phyloP scores from a whole-genome alignment of 768 basidiomycete genomes.

The Serendipita sp. region DNA sequence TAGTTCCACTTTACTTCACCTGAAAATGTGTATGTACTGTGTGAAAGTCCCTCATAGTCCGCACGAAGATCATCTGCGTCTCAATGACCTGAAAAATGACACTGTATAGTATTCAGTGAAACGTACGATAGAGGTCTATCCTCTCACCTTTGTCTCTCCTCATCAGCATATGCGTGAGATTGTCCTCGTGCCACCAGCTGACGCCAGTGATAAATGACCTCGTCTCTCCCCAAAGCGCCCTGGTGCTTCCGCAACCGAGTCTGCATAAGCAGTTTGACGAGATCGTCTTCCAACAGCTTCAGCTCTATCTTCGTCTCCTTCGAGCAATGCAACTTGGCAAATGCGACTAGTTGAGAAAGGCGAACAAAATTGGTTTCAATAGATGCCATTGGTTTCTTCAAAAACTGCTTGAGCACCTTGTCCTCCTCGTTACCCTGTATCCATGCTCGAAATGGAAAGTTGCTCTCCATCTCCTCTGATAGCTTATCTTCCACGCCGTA shows the following conservation, averaged over 20 bases:
- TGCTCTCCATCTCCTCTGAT: not conserved
- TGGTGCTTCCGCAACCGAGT: not conserved
- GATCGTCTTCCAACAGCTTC: not conserved
- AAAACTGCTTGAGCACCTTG: not conserved
- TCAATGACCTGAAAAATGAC: not conserved
- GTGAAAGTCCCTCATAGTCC: not conserved
- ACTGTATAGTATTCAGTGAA: not conserved
- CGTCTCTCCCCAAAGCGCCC: not conserved
- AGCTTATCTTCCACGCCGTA: not conserved
- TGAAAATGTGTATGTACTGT: not conserved
- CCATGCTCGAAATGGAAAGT: constrained; percentile 5
- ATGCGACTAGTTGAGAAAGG: not conserved
- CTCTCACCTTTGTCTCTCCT: not conserved
- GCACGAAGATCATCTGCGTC: not conserved
- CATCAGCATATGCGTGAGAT: not conserved
- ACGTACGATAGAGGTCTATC: not conserved
- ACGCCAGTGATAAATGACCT: constrained; percentile 1
- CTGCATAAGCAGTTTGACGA: not conserved
- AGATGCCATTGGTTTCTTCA: not conserved
- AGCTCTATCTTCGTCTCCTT: not conserved
- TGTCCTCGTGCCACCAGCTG: not conserved
- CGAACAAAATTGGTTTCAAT: not conserved
- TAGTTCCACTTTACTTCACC: not conserved
- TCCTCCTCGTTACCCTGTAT: not conserved
- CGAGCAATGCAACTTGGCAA: not conserved